phyloP scores from a whole-genome alignment of 768 basidiomycete species.

The Boletus barrowsii region DNA sequence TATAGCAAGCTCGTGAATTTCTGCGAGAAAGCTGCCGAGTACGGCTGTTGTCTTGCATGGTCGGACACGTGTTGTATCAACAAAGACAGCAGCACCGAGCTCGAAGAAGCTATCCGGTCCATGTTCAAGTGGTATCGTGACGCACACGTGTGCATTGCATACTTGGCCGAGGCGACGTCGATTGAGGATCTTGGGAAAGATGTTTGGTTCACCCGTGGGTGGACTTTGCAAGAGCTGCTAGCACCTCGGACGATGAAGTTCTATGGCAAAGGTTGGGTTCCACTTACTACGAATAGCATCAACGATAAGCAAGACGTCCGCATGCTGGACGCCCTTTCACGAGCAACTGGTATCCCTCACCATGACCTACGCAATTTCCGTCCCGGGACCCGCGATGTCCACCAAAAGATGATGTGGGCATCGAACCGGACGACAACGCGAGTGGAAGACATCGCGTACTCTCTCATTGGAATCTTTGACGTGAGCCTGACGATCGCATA shows the following conservation, averaged over 20 bases:
- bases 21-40: conserved; percentile 26
- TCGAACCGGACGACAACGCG: conserved; percentile 33
- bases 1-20: conserved; percentile 26
- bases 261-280: conserved; percentile 26
- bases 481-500: conserved; percentile 34
- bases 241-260: conserved; percentile 32
- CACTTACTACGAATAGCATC: conserved; percentile 20
- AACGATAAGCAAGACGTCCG: conserved; percentile 26
- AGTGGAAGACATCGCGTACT: conserved; percentile 33
- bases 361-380: conserved; percentile 23
- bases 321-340: conserved; percentile 24
- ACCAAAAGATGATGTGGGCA: conserved; percentile 33
- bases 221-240: conserved; percentile 30
- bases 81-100: conserved; percentile 34
- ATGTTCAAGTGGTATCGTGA: conserved; percentile 35
- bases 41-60: conserved; percentile 30
- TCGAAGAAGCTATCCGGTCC: conserved; percentile 33
- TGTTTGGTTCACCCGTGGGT: conserved; percentile 33
- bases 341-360: conserved; percentile 26
- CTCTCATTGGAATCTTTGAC: conserved; percentile 33
- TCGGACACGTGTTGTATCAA: conserved; percentile 37
- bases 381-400: conserved; percentile 24
- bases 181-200: conserved; percentile 25
- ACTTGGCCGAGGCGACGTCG: conserved; percentile 30
- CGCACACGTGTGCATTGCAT: conserved; percentile 30